Percentiles rank a stretch among this genome's conserved stretches.
Conservation (phyloP, 345 rosid species). For the Eucalyptus albens region DNA sequence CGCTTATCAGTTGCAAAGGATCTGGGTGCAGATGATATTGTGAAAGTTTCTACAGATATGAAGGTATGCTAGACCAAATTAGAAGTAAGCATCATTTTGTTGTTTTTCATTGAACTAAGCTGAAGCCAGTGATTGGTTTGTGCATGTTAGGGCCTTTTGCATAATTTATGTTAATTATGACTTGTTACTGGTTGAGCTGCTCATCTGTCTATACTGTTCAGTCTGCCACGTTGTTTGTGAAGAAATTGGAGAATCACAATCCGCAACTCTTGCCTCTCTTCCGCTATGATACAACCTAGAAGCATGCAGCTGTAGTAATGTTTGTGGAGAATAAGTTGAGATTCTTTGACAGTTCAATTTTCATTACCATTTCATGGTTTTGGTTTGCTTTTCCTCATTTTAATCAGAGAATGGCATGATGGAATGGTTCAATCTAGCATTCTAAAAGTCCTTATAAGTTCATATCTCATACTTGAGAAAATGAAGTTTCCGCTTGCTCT, state of each 20-base stretch:
- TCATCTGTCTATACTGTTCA: not conserved
- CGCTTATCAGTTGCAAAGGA: slow-evolving; percentile 71
- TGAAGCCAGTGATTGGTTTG: not conserved
- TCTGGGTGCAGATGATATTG: slow-evolving; percentile 58
- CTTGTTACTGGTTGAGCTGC: not conserved
- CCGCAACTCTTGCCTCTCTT: not conserved
- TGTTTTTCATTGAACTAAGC: not conserved
- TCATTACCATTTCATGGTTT: not conserved
- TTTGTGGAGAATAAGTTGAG: not conserved
- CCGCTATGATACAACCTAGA: not conserved
- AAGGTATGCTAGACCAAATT: slow-evolving; percentile 28
- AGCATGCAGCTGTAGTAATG: not conserved
- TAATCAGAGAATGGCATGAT: not conserved
- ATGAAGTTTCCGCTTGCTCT: not conserved
- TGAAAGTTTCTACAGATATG: slow-evolving; percentile 49
- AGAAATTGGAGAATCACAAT: not conserved
- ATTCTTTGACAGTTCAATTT: not conserved
- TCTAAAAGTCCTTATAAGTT: not conserved
- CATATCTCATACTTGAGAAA: not conserved
- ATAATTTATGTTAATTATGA: not conserved
- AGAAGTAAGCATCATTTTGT: not conserved
- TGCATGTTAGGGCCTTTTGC: not conserved
- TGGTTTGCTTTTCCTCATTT: not conserved
- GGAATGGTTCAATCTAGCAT: not conserved
- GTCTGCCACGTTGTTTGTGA: not conserved